Evolutionary conservation across 106 monocot species (phyloP).

Genomic region (Dioscorea zingiberensis): DNA sequence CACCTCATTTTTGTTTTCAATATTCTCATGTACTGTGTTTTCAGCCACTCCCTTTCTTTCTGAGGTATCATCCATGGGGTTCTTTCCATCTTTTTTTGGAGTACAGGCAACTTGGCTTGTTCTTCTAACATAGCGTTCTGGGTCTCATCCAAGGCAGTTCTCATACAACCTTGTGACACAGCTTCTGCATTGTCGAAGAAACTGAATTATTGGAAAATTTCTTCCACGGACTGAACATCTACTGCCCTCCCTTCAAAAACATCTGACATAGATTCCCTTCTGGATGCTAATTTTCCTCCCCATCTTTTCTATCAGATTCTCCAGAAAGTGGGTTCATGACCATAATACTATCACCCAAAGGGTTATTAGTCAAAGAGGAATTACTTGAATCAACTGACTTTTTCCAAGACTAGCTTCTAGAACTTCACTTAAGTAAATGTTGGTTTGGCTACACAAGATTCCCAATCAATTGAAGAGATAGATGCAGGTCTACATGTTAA

Average conservation of each 20-base stretch:
- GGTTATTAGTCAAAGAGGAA: neutral
- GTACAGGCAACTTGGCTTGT: slow-evolving; percentile 10
- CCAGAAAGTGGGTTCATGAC: neutral
- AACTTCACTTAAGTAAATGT: slow-evolving; percentile 8
- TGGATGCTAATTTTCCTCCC: slow-evolving; percentile 7
- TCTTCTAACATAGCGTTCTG: slow-evolving; percentile 14
- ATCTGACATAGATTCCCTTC: slow-evolving; percentile 1
- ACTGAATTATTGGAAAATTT: slow-evolving; percentile 20
- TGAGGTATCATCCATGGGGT: slow-evolving; percentile 8
- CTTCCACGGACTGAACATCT: slow-evolving; percentile 6
- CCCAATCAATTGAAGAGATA: slow-evolving; percentile 71
- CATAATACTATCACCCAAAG: slow-evolving; percentile 11
- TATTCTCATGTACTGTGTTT: slow-evolving; percentile 4
- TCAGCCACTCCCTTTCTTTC: slow-evolving; percentile 27
- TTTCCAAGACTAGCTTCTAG: slow-evolving; percentile 5
- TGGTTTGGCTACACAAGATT: slow-evolving; percentile 39
- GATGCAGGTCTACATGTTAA: slow-evolving; percentile 64
- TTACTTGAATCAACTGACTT: neutral
- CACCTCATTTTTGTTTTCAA: slow-evolving; percentile 27
- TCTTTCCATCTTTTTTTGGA: slow-evolving; percentile 34
- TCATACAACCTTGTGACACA: neutral
- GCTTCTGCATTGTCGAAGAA: slow-evolving; percentile 7
- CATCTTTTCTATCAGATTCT: slow-evolving; percentile 6
- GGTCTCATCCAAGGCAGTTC: slow-evolving; percentile 5
- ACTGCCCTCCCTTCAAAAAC: neutral